phyloP scores from a whole-genome alignment of 2,329 filamentous ascomycete species.

The Tolypocladium inflatum region DNA sequence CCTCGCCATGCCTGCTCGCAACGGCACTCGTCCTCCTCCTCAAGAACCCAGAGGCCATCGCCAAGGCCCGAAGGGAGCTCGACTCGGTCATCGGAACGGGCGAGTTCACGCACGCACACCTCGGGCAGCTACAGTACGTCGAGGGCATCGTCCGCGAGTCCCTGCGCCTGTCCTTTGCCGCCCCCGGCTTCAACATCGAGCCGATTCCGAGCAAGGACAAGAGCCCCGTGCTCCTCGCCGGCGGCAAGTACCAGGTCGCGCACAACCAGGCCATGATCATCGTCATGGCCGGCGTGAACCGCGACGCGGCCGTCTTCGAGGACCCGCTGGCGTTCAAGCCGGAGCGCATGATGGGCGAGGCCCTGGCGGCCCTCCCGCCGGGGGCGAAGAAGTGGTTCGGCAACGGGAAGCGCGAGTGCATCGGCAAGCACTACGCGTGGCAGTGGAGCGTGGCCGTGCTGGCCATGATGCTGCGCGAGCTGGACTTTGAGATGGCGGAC shows the following conservation, averaged over 20 bases:
- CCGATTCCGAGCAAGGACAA: constrained; percentile 28
- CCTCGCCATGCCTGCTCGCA: constrained; percentile 34
- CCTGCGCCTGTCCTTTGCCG: constrained; percentile 42
- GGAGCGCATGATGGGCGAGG: constrained; percentile 38
- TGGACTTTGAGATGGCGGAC: constrained; percentile 36
- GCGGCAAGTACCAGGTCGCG: constrained; percentile 38
- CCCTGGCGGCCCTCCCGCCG: constrained; percentile 30
- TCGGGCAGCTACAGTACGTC: constrained; percentile 42
- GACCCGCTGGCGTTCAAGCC: constrained; percentile 35
- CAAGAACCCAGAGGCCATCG: constrained; percentile 38
- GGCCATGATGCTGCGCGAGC: constrained; percentile 31
- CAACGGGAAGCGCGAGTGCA: constrained; percentile 41
- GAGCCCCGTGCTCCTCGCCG: constrained; percentile 34
- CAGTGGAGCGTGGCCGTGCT: constrained; percentile 32
- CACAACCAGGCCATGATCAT: constrained; percentile 40
- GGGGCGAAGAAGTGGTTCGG: constrained; percentile 42
- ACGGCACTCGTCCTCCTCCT: constrained; percentile 40
- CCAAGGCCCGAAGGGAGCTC: constrained; percentile 41
- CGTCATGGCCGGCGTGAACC: constrained; percentile 39
- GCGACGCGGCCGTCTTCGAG: constrained; percentile 37
- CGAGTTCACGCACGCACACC: constrained; percentile 35
- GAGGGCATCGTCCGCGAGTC: constrained; percentile 45
- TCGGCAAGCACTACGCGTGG: constrained; percentile 41
- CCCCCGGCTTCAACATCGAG: constrained; percentile 47
- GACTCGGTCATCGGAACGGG: constrained; percentile 38